Evolutionary conservation across 2,329 filamentous ascomycete species (phyloP), one percentile per base, ranked within the genome.

Genomic region (Colletotrichum chrysophilum): DNA sequence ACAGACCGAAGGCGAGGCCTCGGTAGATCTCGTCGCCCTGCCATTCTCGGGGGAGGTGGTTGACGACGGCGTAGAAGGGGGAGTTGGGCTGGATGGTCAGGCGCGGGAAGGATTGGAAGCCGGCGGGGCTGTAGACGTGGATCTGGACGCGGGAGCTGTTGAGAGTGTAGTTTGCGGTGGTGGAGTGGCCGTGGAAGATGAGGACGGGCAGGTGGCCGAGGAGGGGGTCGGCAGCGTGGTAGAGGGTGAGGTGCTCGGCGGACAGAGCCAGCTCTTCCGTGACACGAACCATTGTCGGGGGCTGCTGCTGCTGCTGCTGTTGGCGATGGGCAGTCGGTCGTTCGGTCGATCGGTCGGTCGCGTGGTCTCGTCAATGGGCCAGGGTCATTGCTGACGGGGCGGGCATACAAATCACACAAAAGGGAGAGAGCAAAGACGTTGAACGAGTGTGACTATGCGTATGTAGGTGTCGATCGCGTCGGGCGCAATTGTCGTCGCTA

Each of bases 1-100:
- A 94, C 79, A 99, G 89, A 72, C 95, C 96, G 84, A 98, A 98
- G 64, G 96, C 97, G 71, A 99, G 90, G 21, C 94, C 97, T 61
- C 97, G 93, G 85, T 94, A 97, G 78, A 98, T 90, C 85, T 98
- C 96, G 83, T 98, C 96, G 81, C 96, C 96, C 87, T 98, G 97
- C 85, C 96, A 96, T 83, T 98, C 96, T 82, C 96, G 94, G 56
- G 97, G 96, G 58, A 99, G 90, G 83, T 96, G 93, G 83, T 95
- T 93, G 84, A 99, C 97, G 70, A 96, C 96, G 79, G 93, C 91
- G 85, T 98, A 98, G 81, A 97, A 94, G 67, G 95, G 93, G 62
- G 96, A 98, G 81, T 94, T 97, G 60, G 97, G 97, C 28, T 96
- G 97, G 78, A 98, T 93, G 76, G 96, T 98, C 79, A 99, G 92